These are phyloP conservation scores for Boletus vermiculosoides DNA, from an alignment of 768 basidiomycete species.

Conservation along the genomic window DNA sequence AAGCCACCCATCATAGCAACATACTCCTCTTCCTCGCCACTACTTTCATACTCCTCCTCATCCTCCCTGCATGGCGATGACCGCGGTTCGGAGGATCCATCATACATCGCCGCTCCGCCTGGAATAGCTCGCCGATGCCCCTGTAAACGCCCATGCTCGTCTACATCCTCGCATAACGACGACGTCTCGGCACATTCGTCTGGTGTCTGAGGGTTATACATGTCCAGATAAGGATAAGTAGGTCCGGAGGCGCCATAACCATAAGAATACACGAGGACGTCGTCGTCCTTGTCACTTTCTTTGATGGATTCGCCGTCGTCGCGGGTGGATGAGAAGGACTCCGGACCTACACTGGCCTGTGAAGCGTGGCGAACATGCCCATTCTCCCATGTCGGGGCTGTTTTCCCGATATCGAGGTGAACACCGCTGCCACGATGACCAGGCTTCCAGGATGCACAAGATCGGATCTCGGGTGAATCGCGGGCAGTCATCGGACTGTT, in stretches of 20 bases:
- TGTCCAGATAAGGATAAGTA: slow-evolving; percentile 33
- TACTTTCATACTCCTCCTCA: slow-evolving; percentile 5
- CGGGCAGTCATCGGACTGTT: not conserved
- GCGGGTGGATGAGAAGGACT: slow-evolving; percentile 2
- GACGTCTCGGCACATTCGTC: not conserved
- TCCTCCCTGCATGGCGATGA: slow-evolving; percentile 7
- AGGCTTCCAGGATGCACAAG: slow-evolving; percentile 7
- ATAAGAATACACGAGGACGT: slow-evolving; percentile 20
- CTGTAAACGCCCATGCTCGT: slow-evolving; percentile 1
- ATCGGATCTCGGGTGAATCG: slow-evolving; percentile 25
- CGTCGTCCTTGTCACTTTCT: slow-evolving; percentile 3
- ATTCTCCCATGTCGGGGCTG: slow-evolving; percentile 9
- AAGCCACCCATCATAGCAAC: slow-evolving; percentile 62
- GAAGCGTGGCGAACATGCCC: slow-evolving; percentile 1
- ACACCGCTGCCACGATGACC: slow-evolving; percentile 19
- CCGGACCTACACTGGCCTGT: slow-evolving; percentile 2
- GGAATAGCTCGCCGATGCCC: slow-evolving; percentile 1
- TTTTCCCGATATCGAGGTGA: slow-evolving; percentile 9
- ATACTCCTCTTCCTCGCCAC: slow-evolving; percentile 33
- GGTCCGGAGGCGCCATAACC: slow-evolving; percentile 28
- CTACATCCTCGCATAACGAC: slow-evolving; percentile 4
- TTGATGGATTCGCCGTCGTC: slow-evolving; percentile 16
- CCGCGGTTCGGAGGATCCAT: slow-evolving; percentile 17
- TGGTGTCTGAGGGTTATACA: slow-evolving; percentile 25
- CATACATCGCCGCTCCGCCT: slow-evolving; percentile 1